Conservation (phyloP, 1,284 basidiomycete species). For the Garcileccinum viscosum region DNA sequence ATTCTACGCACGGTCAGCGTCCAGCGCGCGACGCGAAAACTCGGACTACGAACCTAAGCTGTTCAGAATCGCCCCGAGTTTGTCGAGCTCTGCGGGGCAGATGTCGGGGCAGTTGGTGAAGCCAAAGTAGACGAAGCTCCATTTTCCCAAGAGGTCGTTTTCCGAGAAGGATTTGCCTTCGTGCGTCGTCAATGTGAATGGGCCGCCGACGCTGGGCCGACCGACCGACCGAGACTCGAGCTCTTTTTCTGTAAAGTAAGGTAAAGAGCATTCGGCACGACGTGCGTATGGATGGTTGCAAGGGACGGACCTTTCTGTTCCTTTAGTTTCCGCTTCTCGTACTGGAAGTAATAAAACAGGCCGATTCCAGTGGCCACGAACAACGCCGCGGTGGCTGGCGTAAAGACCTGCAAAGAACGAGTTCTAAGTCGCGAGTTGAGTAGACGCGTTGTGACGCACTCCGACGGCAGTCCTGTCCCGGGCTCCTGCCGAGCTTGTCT, state of each 20-base stretch:
- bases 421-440: not conserved
- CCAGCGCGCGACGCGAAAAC: not conserved
- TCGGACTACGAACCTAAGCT: constrained; percentile 62
- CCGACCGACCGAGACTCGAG: constrained; percentile 63
- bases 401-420: constrained; percentile 75
- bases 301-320: constrained; percentile 67
- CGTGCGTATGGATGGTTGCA: not conserved
- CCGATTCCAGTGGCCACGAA: constrained; percentile 86
- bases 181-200: constrained; percentile 81
- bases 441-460: constrained; percentile 34
- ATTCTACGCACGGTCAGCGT: constrained; percentile 53
- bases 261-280: not conserved
- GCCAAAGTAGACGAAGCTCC: constrained; percentile 94
- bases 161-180: constrained; percentile 80
- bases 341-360: constrained; percentile 87
- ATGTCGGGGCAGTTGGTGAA: constrained; percentile 99
- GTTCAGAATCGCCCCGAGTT: constrained; percentile 87
- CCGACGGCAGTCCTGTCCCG: constrained; percentile 51
- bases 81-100: constrained; percentile 98
- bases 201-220: constrained; percentile 86
- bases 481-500: constrained; percentile 30
- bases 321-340: constrained; percentile 83
- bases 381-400: constrained; percentile 80
- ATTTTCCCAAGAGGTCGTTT: constrained; percentile 83
- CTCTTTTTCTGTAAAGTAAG: constrained; percentile 65